Evolutionary conservation across 305 asterid species (phyloP).

Genomic region (Fraxinus floribunda): DNA sequence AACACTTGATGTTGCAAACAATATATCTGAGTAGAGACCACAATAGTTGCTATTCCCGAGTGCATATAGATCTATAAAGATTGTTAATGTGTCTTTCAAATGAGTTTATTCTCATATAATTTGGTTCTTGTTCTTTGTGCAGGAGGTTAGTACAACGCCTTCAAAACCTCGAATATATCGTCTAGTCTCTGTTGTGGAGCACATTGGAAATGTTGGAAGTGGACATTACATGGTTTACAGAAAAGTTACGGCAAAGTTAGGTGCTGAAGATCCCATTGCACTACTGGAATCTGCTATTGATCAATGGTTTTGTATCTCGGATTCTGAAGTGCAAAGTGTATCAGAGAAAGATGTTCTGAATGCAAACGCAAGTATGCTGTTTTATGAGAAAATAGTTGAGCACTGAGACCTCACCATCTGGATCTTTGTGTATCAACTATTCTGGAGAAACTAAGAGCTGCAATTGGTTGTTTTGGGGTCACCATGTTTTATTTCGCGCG

Average conservation of each 20-base stretch:
- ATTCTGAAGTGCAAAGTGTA: slow-evolving; percentile 60
- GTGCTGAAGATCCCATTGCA: slow-evolving; percentile 47
- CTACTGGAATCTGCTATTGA: slow-evolving; percentile 50
- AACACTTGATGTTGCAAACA: neutral
- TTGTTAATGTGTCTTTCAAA: neutral
- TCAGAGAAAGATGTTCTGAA: slow-evolving; percentile 68
- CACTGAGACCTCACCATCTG: slow-evolving; percentile 12
- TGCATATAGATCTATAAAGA: neutral
- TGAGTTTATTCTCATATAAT: neutral
- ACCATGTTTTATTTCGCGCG: neutral
- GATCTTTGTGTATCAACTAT: neutral
- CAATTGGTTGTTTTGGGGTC: neutral
- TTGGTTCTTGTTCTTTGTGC: slow-evolving; percentile 16
- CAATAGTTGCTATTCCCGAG: neutral
- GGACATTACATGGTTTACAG: slow-evolving; percentile 91
- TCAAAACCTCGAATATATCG: slow-evolving; percentile 42
- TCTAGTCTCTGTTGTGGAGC: slow-evolving; percentile 78
- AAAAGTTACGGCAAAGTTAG: slow-evolving; percentile 48
- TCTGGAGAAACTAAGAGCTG: neutral
- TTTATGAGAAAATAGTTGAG: slow-evolving; percentile 59
- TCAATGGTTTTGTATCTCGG: slow-evolving; percentile 84
- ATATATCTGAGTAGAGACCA: neutral
- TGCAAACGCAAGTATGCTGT: slow-evolving; percentile 80
- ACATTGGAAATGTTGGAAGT: slow-evolving; percentile 65
- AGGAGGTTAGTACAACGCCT: slow-evolving; percentile 30